Percentiles rank a stretch among this genome's conserved stretches.
Conservation (phyloP, 2,329 filamentous ascomycete genomes). For the Colletotrichum sublineola region DNA sequence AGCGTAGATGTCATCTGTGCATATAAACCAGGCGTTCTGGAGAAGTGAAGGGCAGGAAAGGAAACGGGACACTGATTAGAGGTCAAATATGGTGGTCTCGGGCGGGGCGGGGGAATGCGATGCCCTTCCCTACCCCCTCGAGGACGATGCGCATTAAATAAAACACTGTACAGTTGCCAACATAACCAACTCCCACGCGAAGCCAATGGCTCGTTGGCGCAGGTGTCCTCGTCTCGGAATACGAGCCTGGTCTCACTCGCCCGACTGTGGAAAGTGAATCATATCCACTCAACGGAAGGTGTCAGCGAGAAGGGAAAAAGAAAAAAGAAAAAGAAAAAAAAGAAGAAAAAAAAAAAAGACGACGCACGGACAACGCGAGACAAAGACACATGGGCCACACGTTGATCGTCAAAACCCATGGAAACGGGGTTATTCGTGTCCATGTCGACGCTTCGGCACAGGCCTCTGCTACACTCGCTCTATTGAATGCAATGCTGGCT, state of each 20-base stretch:
- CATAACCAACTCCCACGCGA: not conserved
- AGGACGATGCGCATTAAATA: slow-evolving; percentile 16
- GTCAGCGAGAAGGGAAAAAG: not conserved
- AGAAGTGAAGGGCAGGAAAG: slow-evolving; percentile 17
- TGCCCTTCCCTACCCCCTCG: not conserved
- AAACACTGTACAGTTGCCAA: not conserved
- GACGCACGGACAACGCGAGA: not conserved
- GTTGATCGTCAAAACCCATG: not conserved
- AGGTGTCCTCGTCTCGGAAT: no score
- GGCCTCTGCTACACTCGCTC: slow-evolving; percentile 5
- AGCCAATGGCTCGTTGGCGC: not conserved
- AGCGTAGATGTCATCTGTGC: slow-evolving; percentile 32
- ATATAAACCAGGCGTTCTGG: slow-evolving; percentile 42
- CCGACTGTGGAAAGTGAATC: not conserved
- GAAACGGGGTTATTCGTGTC: slow-evolving; percentile 13
- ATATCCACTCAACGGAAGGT: not conserved
- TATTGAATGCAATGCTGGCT: slow-evolving; percentile 24
- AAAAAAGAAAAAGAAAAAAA: not conserved
- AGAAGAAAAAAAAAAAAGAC: not conserved
- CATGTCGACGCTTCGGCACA: slow-evolving; percentile 1
- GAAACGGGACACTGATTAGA: slow-evolving; percentile 15
- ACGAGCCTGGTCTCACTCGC: not conserved
- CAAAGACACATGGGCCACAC: not conserved
- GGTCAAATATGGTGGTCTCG: slow-evolving; percentile 15
- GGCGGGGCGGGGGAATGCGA: not conserved